Conservation (phyloP, 495 filamentous ascomycete genomes). For the Recurvomyces mirabilis region DNA sequence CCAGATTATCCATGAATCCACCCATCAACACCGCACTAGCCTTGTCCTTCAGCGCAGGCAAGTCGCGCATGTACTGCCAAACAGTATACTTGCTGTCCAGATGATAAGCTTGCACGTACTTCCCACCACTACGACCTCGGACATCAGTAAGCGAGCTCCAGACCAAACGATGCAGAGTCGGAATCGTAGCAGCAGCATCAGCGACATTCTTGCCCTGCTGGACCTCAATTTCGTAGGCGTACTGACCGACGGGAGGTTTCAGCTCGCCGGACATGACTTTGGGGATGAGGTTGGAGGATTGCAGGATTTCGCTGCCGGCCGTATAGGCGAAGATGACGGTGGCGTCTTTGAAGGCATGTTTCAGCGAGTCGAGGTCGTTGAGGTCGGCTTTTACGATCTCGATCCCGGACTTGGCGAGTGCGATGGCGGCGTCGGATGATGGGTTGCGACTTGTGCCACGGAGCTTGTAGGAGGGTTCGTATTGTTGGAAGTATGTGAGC, state of each 20-base stretch:
- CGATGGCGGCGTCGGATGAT: slow-evolving; percentile 28
- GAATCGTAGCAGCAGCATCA: slow-evolving; percentile 29
- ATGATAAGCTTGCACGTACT: slow-evolving; percentile 7
- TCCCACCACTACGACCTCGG: slow-evolving; percentile 12
- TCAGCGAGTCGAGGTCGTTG: slow-evolving; percentile 34
- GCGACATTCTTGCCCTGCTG: slow-evolving; percentile 38
- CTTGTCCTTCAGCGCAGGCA: background rate
- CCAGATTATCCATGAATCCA: background rate
- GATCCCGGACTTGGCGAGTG: slow-evolving; percentile 34
- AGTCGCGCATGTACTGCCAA: background rate
- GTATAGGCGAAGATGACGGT: slow-evolving; percentile 43
- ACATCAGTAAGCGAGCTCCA: slow-evolving; percentile 1
- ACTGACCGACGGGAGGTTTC: too few species aligned
- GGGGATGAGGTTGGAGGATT: too few species aligned
- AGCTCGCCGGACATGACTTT: too few species aligned
- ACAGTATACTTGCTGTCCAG: slow-evolving; percentile 4
- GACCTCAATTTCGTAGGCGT: slow-evolving; percentile 39
- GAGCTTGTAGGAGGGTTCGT: background rate
- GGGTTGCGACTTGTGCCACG: slow-evolving; percentile 19
- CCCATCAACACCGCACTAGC: background rate
- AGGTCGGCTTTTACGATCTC: slow-evolving; percentile 41
- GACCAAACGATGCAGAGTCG: slow-evolving; percentile 5
- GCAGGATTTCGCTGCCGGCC: too few species aligned
- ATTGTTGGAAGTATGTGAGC: slow-evolving; percentile 2
- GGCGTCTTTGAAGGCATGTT: slow-evolving; percentile 36